Evolutionary conservation across 1,284 basidiomycete genomes (phyloP), one percentile per base, ranked within the genome.

Genomic region (Thecaphora frezii): DNA sequence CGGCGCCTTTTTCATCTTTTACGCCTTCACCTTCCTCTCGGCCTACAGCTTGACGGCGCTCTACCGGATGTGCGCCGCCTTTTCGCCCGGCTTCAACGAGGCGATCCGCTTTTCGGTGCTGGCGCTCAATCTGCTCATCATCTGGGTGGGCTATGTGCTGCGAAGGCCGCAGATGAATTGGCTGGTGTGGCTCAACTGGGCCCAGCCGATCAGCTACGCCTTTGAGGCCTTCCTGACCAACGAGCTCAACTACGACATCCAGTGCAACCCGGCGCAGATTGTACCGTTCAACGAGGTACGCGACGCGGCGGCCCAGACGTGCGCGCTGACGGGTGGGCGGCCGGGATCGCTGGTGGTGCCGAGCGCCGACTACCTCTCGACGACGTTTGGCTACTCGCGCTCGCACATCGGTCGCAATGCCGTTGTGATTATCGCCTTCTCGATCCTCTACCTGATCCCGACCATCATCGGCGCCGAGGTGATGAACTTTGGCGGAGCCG

Each of bases 181-280:
- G 90, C 77, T 93, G 16, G 90, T 89, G 82, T 92, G 90, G 90
- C 61, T 71, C 61, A 60, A 50, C 48, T 71, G 69, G 38, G 45
- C 58, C 4, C 62, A 71, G 40, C 78, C 78, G 18, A 76, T 90
- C 45, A 81, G 85, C 13, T 93, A 91, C 81, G 88, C 87, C 0
- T 93, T 89, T 83, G 86, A 88, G 66, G 88, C 85, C 1, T 82
- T 86, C 46, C 48, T 74, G 21, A 45, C 60, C 43, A 84, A 84
- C 77, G 83, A 84, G 72, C 83, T 84, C 71, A 59, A 66, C 42
- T 55, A 54, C 33, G 57, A 52, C 26, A 66, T 66, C 41, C 42
- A 62, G 13, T 71, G 69, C 54, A 50, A 45, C 22, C 55, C 62
- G 1, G 21, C 45, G 13, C 48, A 69, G 45, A 51, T 66, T 19